Base-by-base conservation (phyloP, 495 filamentous ascomycete genomes). In the Aspergillus haitiensis region DNA sequence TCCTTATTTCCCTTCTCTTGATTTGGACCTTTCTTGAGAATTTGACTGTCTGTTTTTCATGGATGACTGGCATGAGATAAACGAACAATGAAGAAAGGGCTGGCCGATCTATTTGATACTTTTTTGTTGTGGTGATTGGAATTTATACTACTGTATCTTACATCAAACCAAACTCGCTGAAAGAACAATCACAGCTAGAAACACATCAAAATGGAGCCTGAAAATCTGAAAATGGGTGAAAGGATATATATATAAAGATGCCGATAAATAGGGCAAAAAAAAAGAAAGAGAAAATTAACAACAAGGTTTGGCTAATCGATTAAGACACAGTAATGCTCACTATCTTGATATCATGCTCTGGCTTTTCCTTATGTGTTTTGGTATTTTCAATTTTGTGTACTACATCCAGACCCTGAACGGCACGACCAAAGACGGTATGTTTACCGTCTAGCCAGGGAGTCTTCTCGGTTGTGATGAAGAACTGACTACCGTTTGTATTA, bases 381-480 rank as follows among this genome's bases (percentile, higher is more conserved):
- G 82, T 81, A 73, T 96, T 97, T 77, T 98, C 95, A 67, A 99
- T 99, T 79, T 85, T 89, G 72, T 98, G 91, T 61, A 98, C 86
- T n/a, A 98, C 90, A 71, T 99, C 94, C 59, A 97, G 70, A 2
- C 94, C 94, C 69, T 91, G 87, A 49, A 93, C 85, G 0, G 90
- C 91, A 31, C 95, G 81, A 0, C 95, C 94, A 69, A 99, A 99
- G 40, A 99, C 87, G 0, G 94, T 98, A 69, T 99, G 94, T 72
- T 96, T 97, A 58, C 87, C 86, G 70, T 99, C 94, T 56, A 99
- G 75, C 95, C 95, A 99, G 12, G 92, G 87, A 11, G 94, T 91
- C 76, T 94, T 94, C 72, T 98, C 94, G 2, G 94, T 97, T 6
- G 94, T 98, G 60, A 99, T 96, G 64, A 99, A 99, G 73, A 99